Base-by-base conservation (phyloP, 495 filamentous ascomycete species). In the Lophium mytilinum region DNA sequence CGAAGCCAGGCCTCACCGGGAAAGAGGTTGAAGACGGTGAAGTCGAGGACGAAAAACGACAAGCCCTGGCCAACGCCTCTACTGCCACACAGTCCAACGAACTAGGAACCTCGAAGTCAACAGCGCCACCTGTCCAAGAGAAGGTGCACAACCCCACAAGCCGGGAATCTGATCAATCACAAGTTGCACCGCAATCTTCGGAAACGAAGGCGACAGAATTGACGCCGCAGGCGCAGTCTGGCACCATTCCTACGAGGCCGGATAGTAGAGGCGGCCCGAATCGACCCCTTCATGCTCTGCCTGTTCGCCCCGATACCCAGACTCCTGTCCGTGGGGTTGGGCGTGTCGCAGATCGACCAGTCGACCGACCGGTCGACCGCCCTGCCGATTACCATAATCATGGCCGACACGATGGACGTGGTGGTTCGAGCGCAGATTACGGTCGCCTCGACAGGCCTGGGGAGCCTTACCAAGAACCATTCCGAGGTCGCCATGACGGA, bases 21-120 rank as follows among this genome's bases (percentile, higher is more conserved):
- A 56, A 35, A 15, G 59, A 64, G 12, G 43, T 60, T 37, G 71
- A 72, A 55, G 71, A 74, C 57, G 69, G 70, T 12, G 69, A 72
- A 54, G 62, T 73, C 21, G 60, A 69, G 42, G 70, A 73, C 21
- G 63, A 63, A 37, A 61, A 63, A 52, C 19, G 24, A 21, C 40
- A 19, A 24, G 46, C 14, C 12, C 12, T 34, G 4, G 18, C 52
- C 18, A 30, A 46, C 24, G 35, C 48, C 30, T 50, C 36, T 24
- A 49, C 9, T 9, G 48, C 48, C 33, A 33, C 40, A 8, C 47
- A 64, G 40, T 56, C 53, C 50, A 64, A 55, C 21, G 60, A 64
- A 19, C 43, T 36, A 18, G 39, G 6, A 39, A 41, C 56, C 36
- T 6, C 48, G 3, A 50, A 59, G 39, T 15, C 50, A 18, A 35